Evolutionary conservation across 2,329 filamentous ascomycete species (phyloP).

Genomic region (Ophiostoma sp.): DNA sequence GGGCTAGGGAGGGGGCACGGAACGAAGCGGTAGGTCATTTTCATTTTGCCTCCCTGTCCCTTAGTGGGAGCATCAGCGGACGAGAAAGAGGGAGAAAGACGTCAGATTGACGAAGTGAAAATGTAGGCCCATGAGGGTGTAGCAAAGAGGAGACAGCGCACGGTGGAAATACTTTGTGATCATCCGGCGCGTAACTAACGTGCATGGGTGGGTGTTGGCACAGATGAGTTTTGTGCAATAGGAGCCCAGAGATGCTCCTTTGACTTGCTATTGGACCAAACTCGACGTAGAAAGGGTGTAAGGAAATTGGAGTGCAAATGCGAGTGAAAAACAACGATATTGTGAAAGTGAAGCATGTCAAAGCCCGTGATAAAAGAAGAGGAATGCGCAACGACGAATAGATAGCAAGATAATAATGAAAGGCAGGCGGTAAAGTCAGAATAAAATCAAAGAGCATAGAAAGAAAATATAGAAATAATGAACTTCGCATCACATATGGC

Average conservation of each 20-base stretch:
- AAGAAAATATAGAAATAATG: no score
- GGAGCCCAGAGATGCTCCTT: conserved; percentile 37
- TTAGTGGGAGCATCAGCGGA: neutral
- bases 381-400: neutral
- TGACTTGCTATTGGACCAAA: conserved; percentile 39
- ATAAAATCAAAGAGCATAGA: no score
- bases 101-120: neutral
- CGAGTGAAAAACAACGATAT: no score
- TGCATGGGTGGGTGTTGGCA: conserved; percentile 42
- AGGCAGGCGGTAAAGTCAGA: neutral
- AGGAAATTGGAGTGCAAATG: neutral
- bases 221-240: conserved; percentile 40
- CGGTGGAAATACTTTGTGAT: neutral
- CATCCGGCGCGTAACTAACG: conserved; percentile 32
- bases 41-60: conserved; percentile 12
- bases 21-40: conserved; percentile 21
- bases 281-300: neutral
- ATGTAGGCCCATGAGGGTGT: neutral
- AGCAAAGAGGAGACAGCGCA: neutral
- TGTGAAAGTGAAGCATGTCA: no score
- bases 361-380: neutral
- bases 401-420: neutral
- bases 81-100: neutral
- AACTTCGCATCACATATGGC: no score
- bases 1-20: conserved; percentile 18